A percentile compares a stretch with the other conserved stretches of the same genome.
Evolutionary conservation across 768 basidiomycete species (phyloP).

Genomic region (Termitomyces sp.): DNA sequence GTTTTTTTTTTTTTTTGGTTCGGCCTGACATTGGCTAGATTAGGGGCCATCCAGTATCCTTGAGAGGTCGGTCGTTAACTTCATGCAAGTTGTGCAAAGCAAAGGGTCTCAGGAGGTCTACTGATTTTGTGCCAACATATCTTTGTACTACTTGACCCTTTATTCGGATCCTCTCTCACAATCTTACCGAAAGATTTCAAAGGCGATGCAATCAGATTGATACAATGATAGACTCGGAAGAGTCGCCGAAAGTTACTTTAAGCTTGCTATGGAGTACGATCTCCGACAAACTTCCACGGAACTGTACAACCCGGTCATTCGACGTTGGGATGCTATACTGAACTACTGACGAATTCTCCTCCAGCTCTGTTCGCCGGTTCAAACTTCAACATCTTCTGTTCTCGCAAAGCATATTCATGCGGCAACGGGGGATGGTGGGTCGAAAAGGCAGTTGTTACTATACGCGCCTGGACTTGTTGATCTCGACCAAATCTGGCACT

Average conservation of each 20-base stretch:
- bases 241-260: too few relatives aligned
- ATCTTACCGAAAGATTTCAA: too few relatives aligned
- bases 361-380: neutral
- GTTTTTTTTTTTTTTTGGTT: neutral
- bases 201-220: too few relatives aligned
- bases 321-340: neutral
- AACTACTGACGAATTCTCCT: neutral
- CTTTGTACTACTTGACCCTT: too few relatives aligned
- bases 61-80: too few relatives aligned
- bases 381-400: neutral
- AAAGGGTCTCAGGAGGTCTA: too few relatives aligned
- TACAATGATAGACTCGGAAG: too few relatives aligned
- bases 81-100: too few relatives aligned
- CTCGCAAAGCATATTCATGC: neutral
- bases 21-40: neutral
- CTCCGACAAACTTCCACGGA: too few relatives aligned
- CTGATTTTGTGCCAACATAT: too few relatives aligned
- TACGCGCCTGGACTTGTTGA: constrained; percentile 23
- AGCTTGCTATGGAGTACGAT: too few relatives aligned
- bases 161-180: too few relatives aligned
- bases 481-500: neutral
- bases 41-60: neutral
- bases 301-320: neutral
- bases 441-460: neutral
- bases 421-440: neutral